Conservation (phyloP, 1,284 basidiomycete species). For the Omphalotus olearius region DNA sequence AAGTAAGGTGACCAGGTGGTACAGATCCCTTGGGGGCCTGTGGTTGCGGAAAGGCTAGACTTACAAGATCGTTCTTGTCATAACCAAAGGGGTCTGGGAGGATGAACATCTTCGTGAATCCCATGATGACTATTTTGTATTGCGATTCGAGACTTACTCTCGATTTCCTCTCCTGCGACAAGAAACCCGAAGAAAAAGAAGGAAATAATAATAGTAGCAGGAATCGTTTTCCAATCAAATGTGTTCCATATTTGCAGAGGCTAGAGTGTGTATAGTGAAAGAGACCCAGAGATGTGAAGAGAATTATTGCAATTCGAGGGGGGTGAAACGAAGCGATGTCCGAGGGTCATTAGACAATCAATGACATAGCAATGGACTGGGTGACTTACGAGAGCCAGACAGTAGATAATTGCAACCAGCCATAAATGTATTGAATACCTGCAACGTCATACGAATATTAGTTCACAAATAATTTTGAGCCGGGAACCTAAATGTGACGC, state of each 20-base stretch:
- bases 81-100: slow-evolving; percentile 35
- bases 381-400: slow-evolving; percentile 45
- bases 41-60: slow-evolving; percentile 17
- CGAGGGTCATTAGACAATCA: neutral
- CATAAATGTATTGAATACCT: slow-evolving; percentile 66
- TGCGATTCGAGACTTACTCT: slow-evolving; percentile 50
- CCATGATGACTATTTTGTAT: slow-evolving; percentile 25
- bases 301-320: slow-evolving; percentile 11
- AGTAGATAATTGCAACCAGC: slow-evolving; percentile 57
- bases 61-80: slow-evolving; percentile 64
- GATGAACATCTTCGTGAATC: neutral
- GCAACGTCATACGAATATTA: neutral
- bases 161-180: slow-evolving; percentile 67
- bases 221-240: slow-evolving; percentile 65
- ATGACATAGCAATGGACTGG: no score
- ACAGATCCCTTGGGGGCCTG: neutral
- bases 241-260: slow-evolving; percentile 67
- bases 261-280: slow-evolving; percentile 23
- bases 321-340: neutral
- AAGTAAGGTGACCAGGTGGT: neutral
- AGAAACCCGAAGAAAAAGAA: slow-evolving; percentile 71
- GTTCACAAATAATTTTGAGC: neutral
- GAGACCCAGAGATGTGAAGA: neutral
- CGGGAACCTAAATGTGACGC: no score
- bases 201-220: slow-evolving; percentile 47